A percentile compares a stretch with the other conserved stretches of the same genome.
Evolutionary conservation across 176 grass and related monocot species (phyloP).

Genomic region (Echinochloa phyllopogon): DNA sequence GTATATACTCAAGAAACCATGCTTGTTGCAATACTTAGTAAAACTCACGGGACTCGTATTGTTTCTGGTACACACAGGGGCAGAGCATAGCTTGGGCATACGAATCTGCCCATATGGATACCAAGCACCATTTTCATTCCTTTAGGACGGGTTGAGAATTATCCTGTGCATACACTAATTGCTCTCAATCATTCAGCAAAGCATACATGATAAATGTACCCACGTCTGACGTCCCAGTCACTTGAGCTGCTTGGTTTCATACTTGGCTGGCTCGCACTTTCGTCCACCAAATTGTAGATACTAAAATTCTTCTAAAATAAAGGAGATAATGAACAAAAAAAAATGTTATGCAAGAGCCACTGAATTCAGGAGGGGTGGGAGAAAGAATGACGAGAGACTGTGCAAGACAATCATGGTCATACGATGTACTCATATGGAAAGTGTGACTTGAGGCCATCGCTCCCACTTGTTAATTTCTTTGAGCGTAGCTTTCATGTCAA

Average conservation of each 20-base stretch:
- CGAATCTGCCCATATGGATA: no score
- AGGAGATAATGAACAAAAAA: neutral
- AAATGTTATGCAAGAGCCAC: neutral
- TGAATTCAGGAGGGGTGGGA: neutral
- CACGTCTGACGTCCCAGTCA: neutral
- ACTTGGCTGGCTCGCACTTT: neutral
- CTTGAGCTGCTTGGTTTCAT: neutral
- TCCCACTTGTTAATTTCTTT: slow-evolving; percentile 30
- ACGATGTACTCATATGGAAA: neutral
- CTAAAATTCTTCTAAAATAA: neutral
- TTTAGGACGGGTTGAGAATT: neutral
- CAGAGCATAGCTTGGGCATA: no score
- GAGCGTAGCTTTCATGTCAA: slow-evolving; percentile 49
- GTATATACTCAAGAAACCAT: no score
- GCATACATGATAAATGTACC: neutral
- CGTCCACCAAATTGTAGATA: neutral
- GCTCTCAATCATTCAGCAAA: neutral
- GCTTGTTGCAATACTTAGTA: no score
- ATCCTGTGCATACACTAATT: no score
- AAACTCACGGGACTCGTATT: no score
- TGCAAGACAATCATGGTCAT: no score
- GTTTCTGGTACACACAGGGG: no score
- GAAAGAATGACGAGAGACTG: neutral
- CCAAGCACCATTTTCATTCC: neutral
- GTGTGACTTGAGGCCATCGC: neutral